Evolutionary conservation across 169 alveolate species (phyloP), one percentile per base, ranked within the genome.

Genomic region (Theileria equi): DNA sequence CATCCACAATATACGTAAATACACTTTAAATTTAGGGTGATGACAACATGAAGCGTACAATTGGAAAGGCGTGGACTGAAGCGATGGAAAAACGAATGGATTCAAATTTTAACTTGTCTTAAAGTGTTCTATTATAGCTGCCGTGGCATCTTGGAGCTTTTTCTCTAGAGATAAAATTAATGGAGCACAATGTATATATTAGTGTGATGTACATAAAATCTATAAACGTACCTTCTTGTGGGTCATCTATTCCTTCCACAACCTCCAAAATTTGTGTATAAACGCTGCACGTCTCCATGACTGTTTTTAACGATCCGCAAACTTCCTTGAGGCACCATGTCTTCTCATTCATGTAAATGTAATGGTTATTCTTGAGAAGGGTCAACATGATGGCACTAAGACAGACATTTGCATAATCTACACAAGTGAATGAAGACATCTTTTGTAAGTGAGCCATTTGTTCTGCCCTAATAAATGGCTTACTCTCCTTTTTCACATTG

Each of bases 51-150:
- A 93, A 93, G 63, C 81, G 95, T 55, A 93, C 97, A 43, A 93
- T 93, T 36, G 97, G 97, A n/a, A 94, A 93, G 73, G 97, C 97
- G 38, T 93, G 97, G 97, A 49, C 70, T 43, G 70, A 60, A n/a
- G 68, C 70, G 2, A 60, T 60, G 69, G 70, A 44, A 11, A 60
- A 60, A 5, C 40, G 25, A 57, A 48, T 4, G 6, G 52, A 26
- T 8, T 31, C 17, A 19, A 43, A n/a, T 13, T 38, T 38, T 13
- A 38, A n/a, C n/a, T n/a, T n/a, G 44, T 19, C 31, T 54, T 54
- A 29, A 54, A 54, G 34, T 13, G 53, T 17, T 60, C 25, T 16
- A 60, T 60, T 29, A 60, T 26, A 10, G 40, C 34, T 44, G 10
- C 13, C 13, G 70, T 60, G 49, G 2, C 34, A 25, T 60, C 70